Base-by-base conservation (phyloP, 2,329 filamentous ascomycete species). In the Botrytis porri region DNA sequence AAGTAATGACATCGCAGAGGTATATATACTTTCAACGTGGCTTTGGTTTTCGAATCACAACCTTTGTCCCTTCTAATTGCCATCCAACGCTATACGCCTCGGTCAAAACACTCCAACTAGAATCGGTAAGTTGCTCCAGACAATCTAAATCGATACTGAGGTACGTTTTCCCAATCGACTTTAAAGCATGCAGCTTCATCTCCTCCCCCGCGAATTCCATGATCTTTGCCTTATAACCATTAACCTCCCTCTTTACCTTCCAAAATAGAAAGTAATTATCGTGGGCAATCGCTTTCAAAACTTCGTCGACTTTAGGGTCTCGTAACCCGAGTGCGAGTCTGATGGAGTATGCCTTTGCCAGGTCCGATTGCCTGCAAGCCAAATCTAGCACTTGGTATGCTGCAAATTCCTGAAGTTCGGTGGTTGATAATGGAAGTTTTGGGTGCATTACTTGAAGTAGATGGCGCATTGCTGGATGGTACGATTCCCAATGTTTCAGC, bases 181-280 rank as follows among this genome's bases (percentile, higher is more conserved):
- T 97, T 77, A 98, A 84, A 48, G 93, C 89, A 82, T 95, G 92
- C 77, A 89, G 85, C 77, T 92, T 86, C 80, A 98, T 86, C n/a
- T 88, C 86, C 37, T 89, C 88, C 77, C 93, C 92, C 14, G 93
- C 92, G 85, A 90, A 95, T 79, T 94, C 92, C 86, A 98, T 90
- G 73, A 99, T 83, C 72, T 90, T 89, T 54, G 91, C 88, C 81
- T 92, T 88, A 82, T 97, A 92, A 14, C 93, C 93, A 83, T 98
- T 94, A 43, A 96, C 93, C 72, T 85, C 87, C 75, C 86, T 86
- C 82, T 89, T 90, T 64, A 92, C 84, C 75, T 88, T 87, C 85
- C 92, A 92, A 81, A 97, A 98, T 20, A 88, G 81, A 48, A 94
- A 86, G 85, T 93, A 98, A 80, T 98, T 93, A 78, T 96, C 94